Conservation (phyloP, 164 flowering plant species). For the Cinnamomum chago region DNA sequence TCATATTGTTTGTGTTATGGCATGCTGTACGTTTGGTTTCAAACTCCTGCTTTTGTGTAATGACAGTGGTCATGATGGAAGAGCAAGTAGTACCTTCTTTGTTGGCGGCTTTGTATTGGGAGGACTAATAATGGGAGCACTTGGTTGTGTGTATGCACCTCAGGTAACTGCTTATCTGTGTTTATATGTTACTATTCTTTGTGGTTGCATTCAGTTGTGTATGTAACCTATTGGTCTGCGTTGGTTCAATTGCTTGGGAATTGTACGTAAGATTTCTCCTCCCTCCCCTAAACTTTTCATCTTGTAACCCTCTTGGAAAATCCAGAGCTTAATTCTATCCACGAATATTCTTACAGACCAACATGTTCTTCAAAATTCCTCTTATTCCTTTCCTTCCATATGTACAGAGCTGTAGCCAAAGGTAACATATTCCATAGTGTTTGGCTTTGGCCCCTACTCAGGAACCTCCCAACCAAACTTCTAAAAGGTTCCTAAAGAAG, state of each 20-base stretch:
- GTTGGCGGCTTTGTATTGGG: constrained; percentile 94
- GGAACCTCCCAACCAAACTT: no score
- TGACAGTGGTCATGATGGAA: constrained; percentile 50
- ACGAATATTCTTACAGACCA: no score
- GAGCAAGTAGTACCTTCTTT: constrained; percentile 57
- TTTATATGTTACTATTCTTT: neutral
- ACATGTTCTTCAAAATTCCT: no score
- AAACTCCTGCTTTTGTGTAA: neutral
- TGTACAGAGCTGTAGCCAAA: no score
- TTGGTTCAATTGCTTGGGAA: neutral
- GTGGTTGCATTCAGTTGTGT: neutral
- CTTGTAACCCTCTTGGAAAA: no score
- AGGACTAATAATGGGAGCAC: constrained; percentile 84
- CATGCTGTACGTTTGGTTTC: neutral
- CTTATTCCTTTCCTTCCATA: no score
- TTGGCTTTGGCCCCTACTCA: no score
- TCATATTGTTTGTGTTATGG: neutral
- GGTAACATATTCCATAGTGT: no score
- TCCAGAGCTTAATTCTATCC: no score
- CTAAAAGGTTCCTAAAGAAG: no score
- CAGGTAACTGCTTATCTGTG: constrained; percentile 43
- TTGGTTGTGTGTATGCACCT: constrained; percentile 89
- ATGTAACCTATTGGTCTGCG: neutral
- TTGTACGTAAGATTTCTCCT: neutral
- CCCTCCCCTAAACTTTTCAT: neutral